Base-by-base conservation (phyloP, 306 rosid species). In the Styphnolobium japonicum region DNA sequence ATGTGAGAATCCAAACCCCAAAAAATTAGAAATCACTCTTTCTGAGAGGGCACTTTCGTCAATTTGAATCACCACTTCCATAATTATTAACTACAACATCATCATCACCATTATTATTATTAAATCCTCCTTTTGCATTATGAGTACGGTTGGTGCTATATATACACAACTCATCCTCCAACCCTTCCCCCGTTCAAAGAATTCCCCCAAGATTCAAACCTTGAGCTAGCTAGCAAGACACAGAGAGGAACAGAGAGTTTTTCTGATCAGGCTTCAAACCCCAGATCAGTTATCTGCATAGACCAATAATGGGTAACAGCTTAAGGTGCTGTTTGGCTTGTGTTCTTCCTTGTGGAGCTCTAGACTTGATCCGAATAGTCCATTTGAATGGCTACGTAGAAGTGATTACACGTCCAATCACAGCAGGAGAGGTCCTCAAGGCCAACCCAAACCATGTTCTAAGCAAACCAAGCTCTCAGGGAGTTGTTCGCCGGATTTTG, bases 281-380 rank as follows among this genome's bases (percentile, higher is more conserved):
- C 51, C 52, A 71, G 22, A 81, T 25, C 71, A 31, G 43, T 49
- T 25, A 18, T 12, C 42, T 6, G 12, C 29, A 70, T 61, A 60
- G 56, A 4, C 25, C 5, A n/a, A 11, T n/a, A 29, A 94, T 94
- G 98, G 98, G 98, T 6, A 94, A 94, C 66, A 88, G 92, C 84
- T 80, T 94, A 81, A 91, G 92, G 92, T 89, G 97, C 60, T 94
- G 97, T 87, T 85, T 94, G 88, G 98, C 95, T 67, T 94, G 98
- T 72, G 92, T 91, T 77, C 88, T 94, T 79, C 98, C 98, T 0
- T 94, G 93, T 49, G 98, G 98, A n/a, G 98, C 97, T 12, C 82
- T 94, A 39, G 98, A 94, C 48, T 82, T 94, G 85, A 94, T 94
- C 85, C 87, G 97, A 1, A 87, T 94, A 16, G 98, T 94, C 39